Evolutionary conservation across 805 yeast species (phyloP).

Genomic region (Metschnikowia kunwiensis): DNA sequence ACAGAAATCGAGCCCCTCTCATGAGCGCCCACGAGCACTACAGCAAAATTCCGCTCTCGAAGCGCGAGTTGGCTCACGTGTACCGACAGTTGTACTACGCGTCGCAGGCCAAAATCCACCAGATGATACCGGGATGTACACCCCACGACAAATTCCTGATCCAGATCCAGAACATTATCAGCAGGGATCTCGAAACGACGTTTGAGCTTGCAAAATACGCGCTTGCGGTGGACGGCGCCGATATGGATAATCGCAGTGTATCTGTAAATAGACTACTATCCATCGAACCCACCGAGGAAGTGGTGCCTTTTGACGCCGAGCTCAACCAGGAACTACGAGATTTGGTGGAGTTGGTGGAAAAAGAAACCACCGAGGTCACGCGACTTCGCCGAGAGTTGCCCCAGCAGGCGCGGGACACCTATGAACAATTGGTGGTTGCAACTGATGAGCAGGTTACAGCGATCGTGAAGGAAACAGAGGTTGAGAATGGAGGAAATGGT

Average conservation of each 20-base stretch:
- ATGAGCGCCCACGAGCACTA: constrained; percentile 28
- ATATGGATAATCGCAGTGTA: constrained; percentile 25
- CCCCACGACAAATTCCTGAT: constrained; percentile 45
- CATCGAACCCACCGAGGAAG: constrained; percentile 35
- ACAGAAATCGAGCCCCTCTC: too few relatives aligned
- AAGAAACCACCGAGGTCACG: constrained; percentile 55
- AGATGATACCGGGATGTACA: constrained; percentile 44
- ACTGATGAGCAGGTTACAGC: constrained; percentile 32
- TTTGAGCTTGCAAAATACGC: constrained; percentile 58
- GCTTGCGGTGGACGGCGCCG: constrained; percentile 56
- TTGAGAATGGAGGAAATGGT: neutral
- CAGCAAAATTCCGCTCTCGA: constrained; percentile 46
- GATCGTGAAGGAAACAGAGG: constrained; percentile 20
- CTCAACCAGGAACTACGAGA: constrained; percentile 58
- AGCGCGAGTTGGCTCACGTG: constrained; percentile 51
- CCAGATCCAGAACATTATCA: constrained; percentile 42
- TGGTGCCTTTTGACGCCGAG: constrained; percentile 70
- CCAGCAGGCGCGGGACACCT: constrained; percentile 32
- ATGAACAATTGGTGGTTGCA: constrained; percentile 30
- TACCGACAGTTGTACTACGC: constrained; percentile 42
- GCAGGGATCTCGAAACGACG: constrained; percentile 46
- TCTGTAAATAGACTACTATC: constrained; percentile 26
- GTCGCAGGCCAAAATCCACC: constrained; percentile 44
- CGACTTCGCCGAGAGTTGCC: constrained; percentile 55
- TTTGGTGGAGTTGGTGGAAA: constrained; percentile 58